A percentile compares a stretch with the other conserved stretches of the same genome.
Evolutionary conservation across 2,329 filamentous ascomycete species (phyloP).

Genomic region (Stachybotrys elegans): DNA sequence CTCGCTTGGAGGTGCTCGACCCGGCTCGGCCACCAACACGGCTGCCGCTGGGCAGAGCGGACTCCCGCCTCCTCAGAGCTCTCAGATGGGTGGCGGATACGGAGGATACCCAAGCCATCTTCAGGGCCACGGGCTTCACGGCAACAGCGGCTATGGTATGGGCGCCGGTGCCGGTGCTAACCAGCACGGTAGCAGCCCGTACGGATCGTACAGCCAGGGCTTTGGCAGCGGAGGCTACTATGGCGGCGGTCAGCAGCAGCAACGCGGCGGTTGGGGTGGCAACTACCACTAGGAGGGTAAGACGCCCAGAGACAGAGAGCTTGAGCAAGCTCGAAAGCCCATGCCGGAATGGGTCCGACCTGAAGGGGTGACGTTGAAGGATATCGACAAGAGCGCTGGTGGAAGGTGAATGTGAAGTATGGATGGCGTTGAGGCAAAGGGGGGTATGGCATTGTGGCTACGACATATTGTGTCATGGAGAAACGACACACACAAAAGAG

Average conservation of each 20-base stretch:
- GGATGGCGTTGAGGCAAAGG: too few species aligned
- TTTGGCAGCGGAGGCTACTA: constrained; percentile 46
- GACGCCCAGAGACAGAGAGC: too few species aligned
- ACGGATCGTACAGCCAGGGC: constrained; percentile 47
- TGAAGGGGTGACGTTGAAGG: too few species aligned
- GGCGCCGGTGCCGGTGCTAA: constrained; percentile 44
- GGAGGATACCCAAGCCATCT: constrained; percentile 52
- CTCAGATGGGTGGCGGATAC: constrained; percentile 49
- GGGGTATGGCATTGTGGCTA: too few species aligned
- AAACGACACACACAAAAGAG: too few species aligned
- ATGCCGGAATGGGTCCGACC: too few species aligned
- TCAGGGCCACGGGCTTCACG: constrained; percentile 48
- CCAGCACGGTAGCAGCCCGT: constrained; percentile 48
- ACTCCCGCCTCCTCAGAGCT: constrained; percentile 51
- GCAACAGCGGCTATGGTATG: constrained; percentile 50
- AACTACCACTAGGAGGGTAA: constrained; percentile 50
- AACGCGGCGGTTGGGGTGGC: constrained; percentile 53
- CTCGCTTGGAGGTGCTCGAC: constrained; percentile 49
- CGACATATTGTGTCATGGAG: too few species aligned
- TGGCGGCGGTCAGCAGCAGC: constrained; percentile 35
- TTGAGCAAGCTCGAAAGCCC: too few species aligned
- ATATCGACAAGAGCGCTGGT: too few species aligned
- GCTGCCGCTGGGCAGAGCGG: constrained; percentile 44
- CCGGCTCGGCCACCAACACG: constrained; percentile 53
- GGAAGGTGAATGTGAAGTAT: too few species aligned